Conservation (phyloP, 2,329 filamentous ascomycete species). For the Huntiella savannae region DNA sequence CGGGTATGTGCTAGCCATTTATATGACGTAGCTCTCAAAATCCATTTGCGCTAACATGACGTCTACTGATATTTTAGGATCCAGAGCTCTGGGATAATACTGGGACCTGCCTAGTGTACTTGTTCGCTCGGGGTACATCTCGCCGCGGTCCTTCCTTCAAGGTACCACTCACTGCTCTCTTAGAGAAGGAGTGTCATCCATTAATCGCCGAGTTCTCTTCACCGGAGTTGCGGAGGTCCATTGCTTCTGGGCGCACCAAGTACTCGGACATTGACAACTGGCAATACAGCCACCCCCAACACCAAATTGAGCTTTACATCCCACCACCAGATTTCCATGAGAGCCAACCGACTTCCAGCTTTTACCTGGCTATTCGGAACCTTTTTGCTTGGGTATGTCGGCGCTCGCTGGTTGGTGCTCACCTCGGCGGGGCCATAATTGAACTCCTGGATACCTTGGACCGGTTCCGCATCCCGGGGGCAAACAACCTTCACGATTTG, state of each 20-base stretch:
- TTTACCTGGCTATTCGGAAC: conserved; percentile 53
- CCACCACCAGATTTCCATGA: conserved; percentile 37
- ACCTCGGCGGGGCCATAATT: conserved; percentile 44
- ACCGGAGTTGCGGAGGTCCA: conserved; percentile 1
- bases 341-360: conserved; percentile 35
- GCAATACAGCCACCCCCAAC: conserved; percentile 17
- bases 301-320: conserved; percentile 45
- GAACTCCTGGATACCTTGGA: conserved; percentile 46
- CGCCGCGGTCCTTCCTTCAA: conserved; percentile 48
- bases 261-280: conserved; percentile 18
- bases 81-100: conserved; percentile 48
- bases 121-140: conserved; percentile 47
- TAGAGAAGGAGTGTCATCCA: conserved; percentile 37
- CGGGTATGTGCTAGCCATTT: conserved; percentile 20
- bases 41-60: conserved; percentile 5
- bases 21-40: not conserved
- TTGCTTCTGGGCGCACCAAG: conserved; percentile 2
- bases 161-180: conserved; percentile 38
- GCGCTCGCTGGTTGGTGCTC: conserved; percentile 46
- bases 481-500: conserved; percentile 41
- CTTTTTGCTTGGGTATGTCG: conserved; percentile 53
- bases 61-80: conserved; percentile 31
- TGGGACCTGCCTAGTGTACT: conserved; percentile 51
- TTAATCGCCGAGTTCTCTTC: conserved; percentile 34
- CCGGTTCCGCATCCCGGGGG: conserved; percentile 34